Evolutionary conservation across 2,329 filamentous ascomycete genomes (phyloP).

Genomic region (Botrytis porri): DNA sequence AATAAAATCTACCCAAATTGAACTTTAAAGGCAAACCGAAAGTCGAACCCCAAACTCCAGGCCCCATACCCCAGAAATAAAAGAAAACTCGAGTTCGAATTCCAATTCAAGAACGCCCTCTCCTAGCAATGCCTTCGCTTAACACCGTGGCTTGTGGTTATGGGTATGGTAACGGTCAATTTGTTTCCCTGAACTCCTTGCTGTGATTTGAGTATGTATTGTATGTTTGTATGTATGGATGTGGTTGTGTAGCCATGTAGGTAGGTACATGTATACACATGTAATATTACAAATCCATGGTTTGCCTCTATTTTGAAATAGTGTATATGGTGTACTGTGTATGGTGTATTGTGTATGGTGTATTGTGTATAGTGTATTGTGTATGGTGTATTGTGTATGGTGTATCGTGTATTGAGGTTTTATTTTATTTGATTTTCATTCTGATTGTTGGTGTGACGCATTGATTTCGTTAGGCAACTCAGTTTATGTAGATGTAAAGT

Average conservation of each 20-base stretch:
- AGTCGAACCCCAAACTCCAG: background rate
- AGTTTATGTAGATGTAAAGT: background rate
- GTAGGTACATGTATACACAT: background rate
- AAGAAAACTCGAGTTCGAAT: background rate
- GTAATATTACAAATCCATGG: background rate
- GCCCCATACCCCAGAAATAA: accelerated
- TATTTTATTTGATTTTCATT: background rate
- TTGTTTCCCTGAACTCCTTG: background rate
- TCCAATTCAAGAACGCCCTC: background rate
- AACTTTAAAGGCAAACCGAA: background rate
- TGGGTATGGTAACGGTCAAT: background rate
- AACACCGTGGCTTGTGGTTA: background rate
- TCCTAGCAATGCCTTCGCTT: background rate
- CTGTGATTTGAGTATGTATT: background rate
- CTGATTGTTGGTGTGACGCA: background rate
- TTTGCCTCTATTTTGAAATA: background rate
- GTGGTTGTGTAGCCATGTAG: background rate
- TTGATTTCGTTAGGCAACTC: background rate
- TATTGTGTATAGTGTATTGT: background rate
- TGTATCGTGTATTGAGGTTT: background rate
- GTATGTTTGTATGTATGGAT: background rate
- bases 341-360: background rate
- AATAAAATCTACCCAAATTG: background rate
- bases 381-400: background rate
- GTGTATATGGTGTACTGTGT: too few relatives aligned